phyloP scores from a whole-genome alignment of 306 rosid species.

The Parietaria judaica region DNA sequence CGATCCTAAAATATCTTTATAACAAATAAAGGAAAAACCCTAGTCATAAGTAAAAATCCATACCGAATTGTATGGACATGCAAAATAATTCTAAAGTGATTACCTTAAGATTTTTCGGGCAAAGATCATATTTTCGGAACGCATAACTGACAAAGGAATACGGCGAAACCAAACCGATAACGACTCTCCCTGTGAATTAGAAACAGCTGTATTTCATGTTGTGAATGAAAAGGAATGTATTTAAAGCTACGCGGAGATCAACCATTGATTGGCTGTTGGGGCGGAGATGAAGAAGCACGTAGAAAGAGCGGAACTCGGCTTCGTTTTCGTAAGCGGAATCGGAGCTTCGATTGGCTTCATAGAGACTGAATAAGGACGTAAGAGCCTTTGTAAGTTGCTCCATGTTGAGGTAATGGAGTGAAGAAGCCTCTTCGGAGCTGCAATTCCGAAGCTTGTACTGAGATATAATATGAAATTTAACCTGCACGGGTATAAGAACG shows the following conservation, averaged over 20 bases:
- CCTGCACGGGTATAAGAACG: slow-evolving; percentile 36
- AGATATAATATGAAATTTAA: slow-evolving; percentile 69
- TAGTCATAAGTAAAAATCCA: background rate
- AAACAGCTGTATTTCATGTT: slow-evolving; percentile 27
- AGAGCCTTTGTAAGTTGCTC: slow-evolving; percentile 86
- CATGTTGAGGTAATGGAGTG: slow-evolving; percentile 73
- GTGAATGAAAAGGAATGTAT: slow-evolving; percentile 13
- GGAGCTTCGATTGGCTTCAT: slow-evolving; percentile 46
- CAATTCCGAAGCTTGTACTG: slow-evolving; percentile 51
- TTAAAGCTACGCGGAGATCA: slow-evolving; percentile 25
- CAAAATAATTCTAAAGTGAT: background rate
- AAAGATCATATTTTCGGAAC: slow-evolving; percentile 79
- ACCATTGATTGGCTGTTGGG: slow-evolving; percentile 57
- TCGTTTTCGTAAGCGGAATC: slow-evolving; percentile 47
- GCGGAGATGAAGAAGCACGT: slow-evolving; percentile 85
- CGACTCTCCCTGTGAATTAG: slow-evolving; percentile 64
- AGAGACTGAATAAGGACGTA: slow-evolving; percentile 54
- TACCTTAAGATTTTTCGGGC: slow-evolving; percentile 70
- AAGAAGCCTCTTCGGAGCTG: slow-evolving; percentile 46
- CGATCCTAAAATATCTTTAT: slow-evolving; percentile 52
- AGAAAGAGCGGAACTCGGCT: slow-evolving; percentile 75
- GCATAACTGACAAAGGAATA: slow-evolving; percentile 41
- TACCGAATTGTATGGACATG: background rate
- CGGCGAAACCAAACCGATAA: slow-evolving; percentile 72
- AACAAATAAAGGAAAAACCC: slow-evolving; percentile 18